phyloP scores from a whole-genome alignment of 2,329 filamentous ascomycete genomes.

The Fusarium sororula region DNA sequence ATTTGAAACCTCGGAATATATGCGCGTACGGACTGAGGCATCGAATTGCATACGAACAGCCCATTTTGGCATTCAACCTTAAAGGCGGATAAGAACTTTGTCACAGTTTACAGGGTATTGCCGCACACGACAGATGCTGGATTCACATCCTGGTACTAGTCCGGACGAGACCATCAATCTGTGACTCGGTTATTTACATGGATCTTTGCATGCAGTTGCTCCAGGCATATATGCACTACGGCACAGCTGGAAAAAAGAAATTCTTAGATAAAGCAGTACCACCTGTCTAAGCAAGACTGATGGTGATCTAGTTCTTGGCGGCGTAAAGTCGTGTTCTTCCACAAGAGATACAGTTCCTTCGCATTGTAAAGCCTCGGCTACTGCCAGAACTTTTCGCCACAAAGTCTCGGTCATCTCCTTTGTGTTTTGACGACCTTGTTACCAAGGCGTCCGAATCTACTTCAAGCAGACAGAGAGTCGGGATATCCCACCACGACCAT shows the following conservation, averaged over 20 bases:
- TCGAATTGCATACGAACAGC: not conserved
- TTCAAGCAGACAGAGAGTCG: no score
- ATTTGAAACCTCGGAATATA: not conserved
- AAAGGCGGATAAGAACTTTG: not conserved
- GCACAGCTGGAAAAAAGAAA: not conserved
- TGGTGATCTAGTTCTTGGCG: not conserved
- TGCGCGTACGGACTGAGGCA: not conserved
- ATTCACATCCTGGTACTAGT: not conserved
- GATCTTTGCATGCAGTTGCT: not conserved
- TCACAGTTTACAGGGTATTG: not conserved
- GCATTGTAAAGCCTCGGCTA: no score
- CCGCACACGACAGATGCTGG: not conserved
- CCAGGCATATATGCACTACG: not conserved
- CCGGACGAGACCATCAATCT: not conserved
- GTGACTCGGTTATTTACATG: not conserved
- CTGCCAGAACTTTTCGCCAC: no score
- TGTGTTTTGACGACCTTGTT: no score
- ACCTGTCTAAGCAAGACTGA: not conserved
- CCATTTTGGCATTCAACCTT: not conserved
- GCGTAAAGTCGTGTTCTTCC: no score
- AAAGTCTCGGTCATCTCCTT: not conserved
- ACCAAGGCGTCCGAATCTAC: no score
- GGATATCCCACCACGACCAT: not conserved
- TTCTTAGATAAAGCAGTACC: fast-evolving
- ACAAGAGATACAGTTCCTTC: not conserved